Conservation (phyloP, 2,329 filamentous ascomycete genomes). For the Sclerotinia minor region DNA sequence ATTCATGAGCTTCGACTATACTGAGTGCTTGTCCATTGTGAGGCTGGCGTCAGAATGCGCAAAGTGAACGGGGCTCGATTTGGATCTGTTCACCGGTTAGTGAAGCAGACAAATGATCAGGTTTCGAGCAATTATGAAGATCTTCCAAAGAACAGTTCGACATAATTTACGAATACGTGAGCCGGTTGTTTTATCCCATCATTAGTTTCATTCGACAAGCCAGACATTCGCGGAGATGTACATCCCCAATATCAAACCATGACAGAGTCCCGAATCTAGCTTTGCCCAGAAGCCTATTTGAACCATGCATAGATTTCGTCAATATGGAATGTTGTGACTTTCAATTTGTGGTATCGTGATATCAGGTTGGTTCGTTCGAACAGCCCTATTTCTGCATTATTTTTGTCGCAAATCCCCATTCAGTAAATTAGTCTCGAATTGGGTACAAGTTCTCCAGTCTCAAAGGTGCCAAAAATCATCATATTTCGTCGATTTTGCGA, state of each 20-base stretch:
- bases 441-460: background rate
- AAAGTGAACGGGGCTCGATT: slow-evolving; percentile 17
- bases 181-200: background rate
- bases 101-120: slow-evolving; percentile 17
- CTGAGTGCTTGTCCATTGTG: slow-evolving; percentile 16
- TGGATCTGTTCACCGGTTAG: slow-evolving; percentile 17
- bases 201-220: background rate
- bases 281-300: slow-evolving; percentile 1
- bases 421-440: background rate
- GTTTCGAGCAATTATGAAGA: slow-evolving; percentile 5
- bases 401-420: background rate
- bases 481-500: too few relatives aligned
- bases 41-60: slow-evolving; percentile 18
- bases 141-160: slow-evolving; percentile 6
- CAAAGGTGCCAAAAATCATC: background rate
- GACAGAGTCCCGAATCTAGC: background rate
- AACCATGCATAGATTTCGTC: background rate
- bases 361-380: background rate
- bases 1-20: slow-evolving; percentile 38
- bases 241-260: background rate
- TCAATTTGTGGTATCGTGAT: background rate
- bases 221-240: background rate
- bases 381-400: background rate
- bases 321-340: background rate
- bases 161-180: background rate